Percentiles rank a stretch among this genome's conserved stretches.
phyloP scores from a whole-genome alignment of 2,329 filamentous ascomycete species.

The Fusarium verrucosum region DNA sequence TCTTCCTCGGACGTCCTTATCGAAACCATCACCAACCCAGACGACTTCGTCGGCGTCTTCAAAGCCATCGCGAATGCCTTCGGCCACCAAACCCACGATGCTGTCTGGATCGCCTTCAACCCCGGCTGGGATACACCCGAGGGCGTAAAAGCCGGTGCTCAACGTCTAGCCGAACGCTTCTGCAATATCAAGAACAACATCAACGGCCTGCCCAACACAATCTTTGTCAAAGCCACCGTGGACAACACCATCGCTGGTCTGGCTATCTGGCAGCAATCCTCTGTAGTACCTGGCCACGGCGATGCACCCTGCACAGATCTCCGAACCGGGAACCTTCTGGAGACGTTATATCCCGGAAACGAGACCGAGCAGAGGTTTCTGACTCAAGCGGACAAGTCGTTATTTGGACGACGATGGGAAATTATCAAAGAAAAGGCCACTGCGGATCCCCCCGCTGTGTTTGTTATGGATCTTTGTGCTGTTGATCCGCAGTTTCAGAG shows the following conservation, averaged over 20 bases:
- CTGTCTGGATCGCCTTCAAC: slow-evolving; percentile 61
- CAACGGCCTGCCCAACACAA: slow-evolving; percentile 57
- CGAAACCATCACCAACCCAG: slow-evolving; percentile 42
- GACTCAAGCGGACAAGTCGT: slow-evolving; percentile 54
- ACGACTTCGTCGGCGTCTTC: slow-evolving; percentile 44
- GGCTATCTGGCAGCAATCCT: slow-evolving; percentile 65
- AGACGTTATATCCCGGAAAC: slow-evolving; percentile 54
- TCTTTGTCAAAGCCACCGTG: slow-evolving; percentile 65
- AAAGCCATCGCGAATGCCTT: slow-evolving; percentile 51
- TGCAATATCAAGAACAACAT: slow-evolving; percentile 50
- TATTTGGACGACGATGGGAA: slow-evolving; percentile 56
- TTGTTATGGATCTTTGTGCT: slow-evolving; percentile 61
- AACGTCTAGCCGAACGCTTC: slow-evolving; percentile 56
- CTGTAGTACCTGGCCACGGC: slow-evolving; percentile 59
- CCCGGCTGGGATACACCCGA: slow-evolving; percentile 63
- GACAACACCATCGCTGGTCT: slow-evolving; percentile 57
- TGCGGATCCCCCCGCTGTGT: slow-evolving; percentile 54
- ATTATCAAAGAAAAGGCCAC: slow-evolving; percentile 53
- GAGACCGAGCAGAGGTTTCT: slow-evolving; percentile 58
- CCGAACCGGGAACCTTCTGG: slow-evolving; percentile 44
- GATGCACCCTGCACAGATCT: slow-evolving; percentile 50
- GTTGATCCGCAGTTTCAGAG: slow-evolving; percentile 65
- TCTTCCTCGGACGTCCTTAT: slow-evolving; percentile 29
- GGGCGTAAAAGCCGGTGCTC: slow-evolving; percentile 51
- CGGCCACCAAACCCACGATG: slow-evolving; percentile 60